Evolutionary conservation across 2,329 filamentous ascomycete species (phyloP).

Genomic region (Harringtonia aguacate): DNA sequence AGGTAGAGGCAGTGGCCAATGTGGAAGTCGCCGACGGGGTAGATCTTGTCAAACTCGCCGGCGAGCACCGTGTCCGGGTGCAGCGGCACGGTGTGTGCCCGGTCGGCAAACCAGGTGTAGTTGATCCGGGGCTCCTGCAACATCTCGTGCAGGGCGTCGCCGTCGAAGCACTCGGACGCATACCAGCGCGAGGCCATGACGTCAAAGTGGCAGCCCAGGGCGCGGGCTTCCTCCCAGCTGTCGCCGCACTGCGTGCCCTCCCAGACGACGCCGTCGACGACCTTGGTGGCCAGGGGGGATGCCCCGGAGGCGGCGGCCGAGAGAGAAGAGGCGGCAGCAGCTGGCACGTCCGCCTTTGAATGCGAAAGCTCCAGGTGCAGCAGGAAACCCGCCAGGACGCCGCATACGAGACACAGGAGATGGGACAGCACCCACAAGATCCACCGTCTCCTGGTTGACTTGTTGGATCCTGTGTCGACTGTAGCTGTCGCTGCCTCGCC

Average conservation of each 20-base stretch:
- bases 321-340: too few species aligned
- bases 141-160: constrained; percentile 1
- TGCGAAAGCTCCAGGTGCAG: background rate
- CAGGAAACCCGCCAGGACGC: background rate
- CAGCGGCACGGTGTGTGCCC: background rate
- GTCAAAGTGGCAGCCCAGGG: constrained; percentile 1
- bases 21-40: background rate
- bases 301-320: too few species aligned
- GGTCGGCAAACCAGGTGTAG: constrained; percentile 3
- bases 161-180: background rate
- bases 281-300: background rate
- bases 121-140: constrained; percentile 1
- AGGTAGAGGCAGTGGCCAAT: constrained; percentile 2
- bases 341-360: background rate
- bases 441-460: background rate
- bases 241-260: constrained; percentile 1
- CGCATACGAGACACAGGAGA: background rate
- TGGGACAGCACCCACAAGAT: background rate
- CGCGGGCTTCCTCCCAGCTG: constrained; percentile 1
- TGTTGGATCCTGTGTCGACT: background rate
- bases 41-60: constrained; percentile 1
- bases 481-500: too few species aligned
- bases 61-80: background rate
- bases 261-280: background rate
- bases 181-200: constrained; percentile 3